Evolutionary conservation across 2,329 filamentous ascomycete genomes (phyloP).

Genomic region (Verticillium klebahnii): DNA sequence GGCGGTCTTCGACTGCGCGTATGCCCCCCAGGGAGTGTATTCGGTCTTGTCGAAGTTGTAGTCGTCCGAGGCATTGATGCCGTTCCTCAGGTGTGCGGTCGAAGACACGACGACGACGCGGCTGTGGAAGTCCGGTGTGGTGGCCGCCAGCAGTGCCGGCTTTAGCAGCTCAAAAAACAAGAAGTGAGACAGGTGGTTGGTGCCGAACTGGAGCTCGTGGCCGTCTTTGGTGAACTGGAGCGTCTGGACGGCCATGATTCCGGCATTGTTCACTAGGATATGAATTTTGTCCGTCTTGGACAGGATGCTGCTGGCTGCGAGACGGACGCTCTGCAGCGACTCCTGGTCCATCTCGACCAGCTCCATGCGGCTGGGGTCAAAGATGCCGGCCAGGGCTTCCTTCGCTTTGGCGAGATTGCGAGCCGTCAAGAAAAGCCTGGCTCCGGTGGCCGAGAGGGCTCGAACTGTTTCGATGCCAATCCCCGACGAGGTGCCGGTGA

Average conservation of each 20-base stretch:
- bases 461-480: constrained; percentile 39
- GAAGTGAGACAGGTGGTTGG: constrained; percentile 50
- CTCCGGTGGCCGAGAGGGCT: constrained; percentile 34
- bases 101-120: constrained; percentile 43
- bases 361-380: constrained; percentile 15
- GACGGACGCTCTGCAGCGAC: constrained; percentile 14
- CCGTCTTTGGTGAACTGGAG: constrained; percentile 14
- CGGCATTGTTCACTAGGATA: constrained; percentile 34
- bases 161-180: constrained; percentile 49
- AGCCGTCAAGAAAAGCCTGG: constrained; percentile 17
- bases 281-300: constrained; percentile 20
- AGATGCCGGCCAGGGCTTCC: constrained; percentile 16
- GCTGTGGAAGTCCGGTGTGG: constrained; percentile 32
- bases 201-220: constrained; percentile 38
- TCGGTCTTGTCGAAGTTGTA: constrained; percentile 26
- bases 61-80: constrained; percentile 28
- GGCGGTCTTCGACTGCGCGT: constrained; percentile 45
- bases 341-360: constrained; percentile 2
- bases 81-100: constrained; percentile 9
- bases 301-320: constrained; percentile 24
- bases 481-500: constrained; percentile 40
- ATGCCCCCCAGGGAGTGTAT: constrained; percentile 31
- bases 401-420: constrained; percentile 18
- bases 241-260: constrained; percentile 11
- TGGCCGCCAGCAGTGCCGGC: constrained; percentile 30